Conservation (phyloP, 228 moss, liverwort and hornwort genomes). For the Sphagnum fallax region DNA sequence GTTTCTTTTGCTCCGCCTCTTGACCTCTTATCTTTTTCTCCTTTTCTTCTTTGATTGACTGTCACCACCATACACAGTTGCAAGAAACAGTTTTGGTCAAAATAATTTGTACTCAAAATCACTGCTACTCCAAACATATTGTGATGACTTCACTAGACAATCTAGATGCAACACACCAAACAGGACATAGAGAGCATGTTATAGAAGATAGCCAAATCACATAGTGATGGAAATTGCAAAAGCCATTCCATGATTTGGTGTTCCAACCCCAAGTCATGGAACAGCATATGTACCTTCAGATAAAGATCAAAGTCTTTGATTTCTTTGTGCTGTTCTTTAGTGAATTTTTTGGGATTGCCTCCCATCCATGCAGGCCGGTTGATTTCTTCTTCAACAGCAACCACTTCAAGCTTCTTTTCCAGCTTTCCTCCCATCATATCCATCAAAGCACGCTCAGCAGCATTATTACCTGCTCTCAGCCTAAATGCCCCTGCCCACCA, state of each 20-base stretch:
- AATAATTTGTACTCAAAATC: background rate
- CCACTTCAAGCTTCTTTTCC: conserved; percentile 76
- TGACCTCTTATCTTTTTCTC: conserved; percentile 67
- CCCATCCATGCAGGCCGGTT: conserved; percentile 72
- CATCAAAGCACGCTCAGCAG: conserved; percentile 53
- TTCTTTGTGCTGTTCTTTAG: conserved; percentile 78
- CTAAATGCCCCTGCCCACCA: conserved; percentile 11
- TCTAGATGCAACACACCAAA: background rate
- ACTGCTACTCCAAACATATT: background rate
- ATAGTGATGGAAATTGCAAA: background rate
- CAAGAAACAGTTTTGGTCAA: background rate
- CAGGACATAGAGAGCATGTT: background rate
- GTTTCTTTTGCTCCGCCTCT: conserved; percentile 68
- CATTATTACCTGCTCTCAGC: conserved; percentile 43
- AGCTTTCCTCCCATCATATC: conserved; percentile 96
- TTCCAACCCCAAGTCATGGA: background rate
- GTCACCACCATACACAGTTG: background rate
- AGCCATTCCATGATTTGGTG: background rate
- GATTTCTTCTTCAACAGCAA: conserved; percentile 47
- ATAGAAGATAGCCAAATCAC: background rate
- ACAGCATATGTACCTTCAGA: conserved; percentile 41
- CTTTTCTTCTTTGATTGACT: conserved; percentile 80
- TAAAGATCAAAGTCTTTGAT: conserved; percentile 67
- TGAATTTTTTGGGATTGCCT: conserved; percentile 77
- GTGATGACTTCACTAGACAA: background rate